Evolutionary conservation across 139 green algal species (phyloP), one percentile per base, ranked within the genome.

Genomic region (Chlorella sp.): DNA sequence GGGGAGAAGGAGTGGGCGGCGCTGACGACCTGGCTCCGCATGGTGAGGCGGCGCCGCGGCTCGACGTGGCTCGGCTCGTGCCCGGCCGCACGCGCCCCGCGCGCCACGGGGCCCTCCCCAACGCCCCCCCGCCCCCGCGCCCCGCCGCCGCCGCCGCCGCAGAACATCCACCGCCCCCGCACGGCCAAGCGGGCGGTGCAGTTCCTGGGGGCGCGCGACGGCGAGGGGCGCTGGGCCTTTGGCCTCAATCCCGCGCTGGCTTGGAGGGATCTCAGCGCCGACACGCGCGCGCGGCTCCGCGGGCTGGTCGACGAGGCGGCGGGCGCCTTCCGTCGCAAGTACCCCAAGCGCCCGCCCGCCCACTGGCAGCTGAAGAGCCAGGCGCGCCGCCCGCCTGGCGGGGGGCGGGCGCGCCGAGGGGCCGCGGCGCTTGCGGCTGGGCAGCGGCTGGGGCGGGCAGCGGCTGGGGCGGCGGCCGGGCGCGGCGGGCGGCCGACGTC

Each of bases 1-100:
- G 9, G 76, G 8, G 84, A 84, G 74, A 89, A 89, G 64, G 84
- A 89, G 51, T 89, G 84, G 84, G 84, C 84, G 6, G 84, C 84
- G 2, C 66, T 89, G 3, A 89, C 84, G 5, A 89, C 84, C 0
- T 89, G 84, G 84, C 74, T 89, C 45, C 67, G 84, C 21, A 89
- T 95, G 84, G n/a, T n/a, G n/a, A n/a, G n/a, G n/a, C n/a, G n/a
- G n/a, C n/a, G n/a, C n/a, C n/a, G n/a, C n/a, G n/a, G n/a, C n/a
- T n/a, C n/a, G n/a, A n/a, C n/a, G n/a, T n/a, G n/a, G n/a, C n/a
- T n/a, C n/a, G n/a, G n/a, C n/a, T n/a, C n/a, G n/a, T n/a, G n/a
- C n/a, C n/a, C n/a, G n/a, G n/a, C n/a, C n/a, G n/a, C n/a, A n/a
- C n/a, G n/a, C n/a, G n/a, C n/a, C n/a, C n/a, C n/a, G n/a, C n/a